Percentiles rank a stretch among this genome's conserved stretches.
These are phyloP conservation scores for Mycena leptocephala DNA, from an alignment of 768 basidiomycete genomes.

Conservation along the genomic window DNA sequence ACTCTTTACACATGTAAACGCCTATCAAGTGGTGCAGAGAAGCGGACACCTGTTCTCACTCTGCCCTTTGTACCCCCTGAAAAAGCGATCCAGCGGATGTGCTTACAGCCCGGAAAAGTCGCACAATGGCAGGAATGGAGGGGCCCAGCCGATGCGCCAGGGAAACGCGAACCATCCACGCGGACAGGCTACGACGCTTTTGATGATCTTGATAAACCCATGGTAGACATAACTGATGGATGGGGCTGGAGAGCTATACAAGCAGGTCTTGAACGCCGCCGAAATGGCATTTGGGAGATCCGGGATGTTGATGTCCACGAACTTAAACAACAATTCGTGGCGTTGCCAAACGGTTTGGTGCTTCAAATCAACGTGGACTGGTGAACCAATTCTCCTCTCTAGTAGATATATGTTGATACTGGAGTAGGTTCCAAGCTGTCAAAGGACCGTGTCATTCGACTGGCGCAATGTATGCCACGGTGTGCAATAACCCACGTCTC, in stretches of 20 bases:
- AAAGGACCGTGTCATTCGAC: constrained; percentile 38
- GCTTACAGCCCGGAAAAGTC: constrained; percentile 41
- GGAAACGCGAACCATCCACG: constrained; percentile 23
- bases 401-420: not conserved
- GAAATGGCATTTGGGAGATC: not conserved
- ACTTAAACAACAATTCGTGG: not conserved
- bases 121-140: constrained; percentile 46
- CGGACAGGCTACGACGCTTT: constrained; percentile 23
- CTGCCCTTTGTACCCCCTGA: not conserved
- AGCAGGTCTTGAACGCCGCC: not conserved
- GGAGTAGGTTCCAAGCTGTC: constrained; percentile 38
- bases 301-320: not conserved
- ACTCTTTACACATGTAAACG: not conserved
- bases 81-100: constrained; percentile 28
- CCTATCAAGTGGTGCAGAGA: not conserved
- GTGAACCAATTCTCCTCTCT: not conserved
- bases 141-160: constrained; percentile 30
- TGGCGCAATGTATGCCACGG: constrained; percentile 42
- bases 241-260: constrained; percentile 43
- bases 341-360: not conserved
- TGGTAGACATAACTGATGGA: too few relatives aligned
- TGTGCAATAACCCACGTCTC: constrained; percentile 39
- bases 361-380: not conserved
- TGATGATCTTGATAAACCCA: not conserved
- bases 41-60: not conserved